Evolutionary conservation across 163 green algal species (phyloP), one percentile per base, ranked within the genome.

Genomic region (Chloromonas sp.): DNA sequence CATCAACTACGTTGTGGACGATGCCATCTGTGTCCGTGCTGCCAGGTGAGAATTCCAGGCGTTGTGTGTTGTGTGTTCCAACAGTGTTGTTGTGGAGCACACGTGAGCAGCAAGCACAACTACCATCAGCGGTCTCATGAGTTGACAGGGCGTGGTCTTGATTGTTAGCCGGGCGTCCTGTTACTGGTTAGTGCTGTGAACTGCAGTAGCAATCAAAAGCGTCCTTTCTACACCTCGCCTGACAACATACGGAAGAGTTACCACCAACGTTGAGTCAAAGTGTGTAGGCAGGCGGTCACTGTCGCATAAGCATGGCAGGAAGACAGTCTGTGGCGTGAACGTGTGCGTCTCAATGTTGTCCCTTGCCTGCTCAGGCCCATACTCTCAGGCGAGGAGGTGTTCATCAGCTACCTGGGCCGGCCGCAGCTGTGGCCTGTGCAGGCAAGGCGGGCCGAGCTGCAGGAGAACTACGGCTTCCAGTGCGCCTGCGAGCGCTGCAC

Each of bases 391-490:
- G 77, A 87, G 66, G 86, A 89, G 82, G 84, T 89, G 79, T 60
- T 59, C 13, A 89, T 89, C 61, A 85, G 70, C 60, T 89, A 89
- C 81, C 81, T 89, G 71, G 86, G 86, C 15, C 79, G 81, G 14
- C 86, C 86, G 0, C 86, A 89, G 83, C 81, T 89, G 86, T 70
- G 84, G 81, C 86, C 86, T 57, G 83, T 86, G 60, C 60, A 66
- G 13, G 57, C 14, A 13, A 83, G 86, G 13, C 83, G 86, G 2
- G 61, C 58, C 57, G 59, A 70, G 0, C 81, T 89, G 62, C 8
- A 15, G 8, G 86, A 89, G 76, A 79, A 87, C 81, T 89, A 89
- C 81, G 86, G 86, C 59, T 89, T 89, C 60, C 81, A 86, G 74
- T 89, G 86, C 84, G 79, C 2, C 79, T 89, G 86, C 81, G n/a